These are phyloP conservation scores for Tirmania nivea DNA, from an alignment of 495 filamentous ascomycete genomes.

Conservation along the genomic window DNA sequence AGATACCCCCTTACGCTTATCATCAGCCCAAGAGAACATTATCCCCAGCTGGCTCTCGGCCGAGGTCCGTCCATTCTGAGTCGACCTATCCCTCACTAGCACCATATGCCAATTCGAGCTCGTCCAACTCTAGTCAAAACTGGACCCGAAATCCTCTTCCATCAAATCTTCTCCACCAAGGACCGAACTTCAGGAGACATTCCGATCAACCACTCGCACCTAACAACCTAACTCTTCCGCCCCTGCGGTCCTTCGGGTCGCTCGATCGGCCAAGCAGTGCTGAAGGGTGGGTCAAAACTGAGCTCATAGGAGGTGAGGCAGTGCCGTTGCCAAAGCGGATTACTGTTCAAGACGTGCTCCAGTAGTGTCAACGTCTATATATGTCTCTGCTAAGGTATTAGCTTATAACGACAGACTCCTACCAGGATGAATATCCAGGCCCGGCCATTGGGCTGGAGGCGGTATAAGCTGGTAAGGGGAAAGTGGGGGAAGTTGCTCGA, in stretches of 20 bases:
- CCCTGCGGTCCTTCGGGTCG: not conserved
- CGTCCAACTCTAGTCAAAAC: not conserved
- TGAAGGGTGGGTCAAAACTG: no score
- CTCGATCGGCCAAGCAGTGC: no score
- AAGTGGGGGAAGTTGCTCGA: no score
- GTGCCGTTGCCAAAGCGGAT: not conserved
- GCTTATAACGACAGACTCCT: no score
- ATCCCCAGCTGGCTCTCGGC: constrained; percentile 17
- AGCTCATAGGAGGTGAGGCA: no score
- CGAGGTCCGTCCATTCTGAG: constrained; percentile 16
- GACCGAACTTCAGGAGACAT: not conserved
- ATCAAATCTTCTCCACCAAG: no score
- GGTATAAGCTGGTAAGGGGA: no score
- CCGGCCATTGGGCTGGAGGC: no score
- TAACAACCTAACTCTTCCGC: not conserved
- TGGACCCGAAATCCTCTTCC: no score
- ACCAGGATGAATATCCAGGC: no score
- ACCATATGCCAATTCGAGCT: constrained; percentile 12
- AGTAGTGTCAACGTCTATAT: not conserved
- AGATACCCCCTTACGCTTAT: no score
- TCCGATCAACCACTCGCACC: not conserved
- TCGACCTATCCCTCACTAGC: constrained; percentile 15
- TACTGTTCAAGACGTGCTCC: not conserved
- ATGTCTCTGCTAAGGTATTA: no score
- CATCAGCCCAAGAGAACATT: not conserved